Percentiles rank a stretch among this genome's conserved stretches.
phyloP scores from a whole-genome alignment of 176 grass and related monocot species.

The Pontederia crassipes region DNA sequence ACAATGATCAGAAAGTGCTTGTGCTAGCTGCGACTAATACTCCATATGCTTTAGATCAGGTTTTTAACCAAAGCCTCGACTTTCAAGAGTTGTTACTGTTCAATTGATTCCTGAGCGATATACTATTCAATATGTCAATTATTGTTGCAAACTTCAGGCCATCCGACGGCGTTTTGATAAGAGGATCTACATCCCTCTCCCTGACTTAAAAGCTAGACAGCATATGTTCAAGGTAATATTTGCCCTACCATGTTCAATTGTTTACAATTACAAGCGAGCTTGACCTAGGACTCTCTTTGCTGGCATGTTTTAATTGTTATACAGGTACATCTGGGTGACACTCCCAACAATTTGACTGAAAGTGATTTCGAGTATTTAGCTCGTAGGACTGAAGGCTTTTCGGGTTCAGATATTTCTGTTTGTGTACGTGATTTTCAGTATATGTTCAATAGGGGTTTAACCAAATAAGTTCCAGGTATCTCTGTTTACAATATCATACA shows the following conservation, averaged over 20 bases:
- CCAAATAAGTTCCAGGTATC: background rate
- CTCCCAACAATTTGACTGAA: constrained; percentile 75
- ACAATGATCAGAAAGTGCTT: constrained; percentile 96
- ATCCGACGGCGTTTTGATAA: constrained; percentile 90
- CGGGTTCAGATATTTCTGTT: constrained; percentile 94
- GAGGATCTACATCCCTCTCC: constrained; percentile 97
- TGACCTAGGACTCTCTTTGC: no score
- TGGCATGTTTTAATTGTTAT: background rate
- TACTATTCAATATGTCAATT: background rate
- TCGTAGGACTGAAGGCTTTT: constrained; percentile 72
- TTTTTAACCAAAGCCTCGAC: constrained; percentile 18
- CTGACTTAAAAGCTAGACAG: constrained; percentile 88
- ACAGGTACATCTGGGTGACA: constrained; percentile 96
- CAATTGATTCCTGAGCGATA: background rate
- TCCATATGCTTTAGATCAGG: constrained; percentile 90
- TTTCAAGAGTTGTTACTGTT: background rate
- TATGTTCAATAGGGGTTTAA: background rate
- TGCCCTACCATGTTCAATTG: no score
- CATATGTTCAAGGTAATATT: constrained; percentile 91
- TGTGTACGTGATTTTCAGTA: constrained; percentile 50
- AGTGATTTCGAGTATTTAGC: constrained; percentile 84
- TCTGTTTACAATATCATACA: constrained; percentile 8
- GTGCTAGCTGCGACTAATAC: constrained; percentile 97
- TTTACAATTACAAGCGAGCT: no score
- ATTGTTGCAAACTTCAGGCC: constrained; percentile 45